A percentile compares a stretch with the other conserved stretches of the same genome.
Conservation (phyloP, 2,329 filamentous ascomycete species). For the Neofusicoccum ribis region DNA sequence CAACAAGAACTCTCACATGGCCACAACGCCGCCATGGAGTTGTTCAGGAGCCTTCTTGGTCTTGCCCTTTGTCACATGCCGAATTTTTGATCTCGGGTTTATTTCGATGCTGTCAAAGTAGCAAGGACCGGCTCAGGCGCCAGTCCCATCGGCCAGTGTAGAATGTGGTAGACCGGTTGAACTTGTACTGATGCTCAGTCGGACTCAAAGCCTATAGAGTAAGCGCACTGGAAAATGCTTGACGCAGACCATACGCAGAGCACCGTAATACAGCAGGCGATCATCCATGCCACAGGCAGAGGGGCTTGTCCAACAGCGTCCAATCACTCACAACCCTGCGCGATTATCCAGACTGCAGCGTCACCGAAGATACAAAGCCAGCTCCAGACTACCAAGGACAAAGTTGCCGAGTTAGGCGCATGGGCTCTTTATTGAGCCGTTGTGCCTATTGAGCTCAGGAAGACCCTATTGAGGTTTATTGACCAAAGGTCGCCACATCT, state of each 20-base stretch:
- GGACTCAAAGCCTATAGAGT: too few relatives aligned
- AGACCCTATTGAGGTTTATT: constrained; percentile 22
- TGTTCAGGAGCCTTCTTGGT: not conserved
- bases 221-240: too few relatives aligned
- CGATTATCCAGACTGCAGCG: too few relatives aligned
- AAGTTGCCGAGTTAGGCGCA: not conserved
- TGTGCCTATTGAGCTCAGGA: not conserved
- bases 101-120: too few relatives aligned
- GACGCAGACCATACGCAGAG: not conserved
- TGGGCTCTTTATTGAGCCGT: not conserved
- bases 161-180: too few relatives aligned
- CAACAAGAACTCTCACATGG: not conserved
- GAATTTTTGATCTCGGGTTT: not conserved
- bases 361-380: not conserved
- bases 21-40: not conserved
- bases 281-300: too few relatives aligned
- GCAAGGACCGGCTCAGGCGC: too few relatives aligned
- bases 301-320: not conserved
- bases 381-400: not conserved
- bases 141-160: too few relatives aligned
- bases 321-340: not conserved
- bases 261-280: not conserved
- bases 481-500: not conserved
- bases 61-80: not conserved
- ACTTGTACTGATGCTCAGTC: too few relatives aligned